Evolutionary conservation across 768 basidiomycete genomes (phyloP).

Genomic region (Kondoa malvinella): DNA sequence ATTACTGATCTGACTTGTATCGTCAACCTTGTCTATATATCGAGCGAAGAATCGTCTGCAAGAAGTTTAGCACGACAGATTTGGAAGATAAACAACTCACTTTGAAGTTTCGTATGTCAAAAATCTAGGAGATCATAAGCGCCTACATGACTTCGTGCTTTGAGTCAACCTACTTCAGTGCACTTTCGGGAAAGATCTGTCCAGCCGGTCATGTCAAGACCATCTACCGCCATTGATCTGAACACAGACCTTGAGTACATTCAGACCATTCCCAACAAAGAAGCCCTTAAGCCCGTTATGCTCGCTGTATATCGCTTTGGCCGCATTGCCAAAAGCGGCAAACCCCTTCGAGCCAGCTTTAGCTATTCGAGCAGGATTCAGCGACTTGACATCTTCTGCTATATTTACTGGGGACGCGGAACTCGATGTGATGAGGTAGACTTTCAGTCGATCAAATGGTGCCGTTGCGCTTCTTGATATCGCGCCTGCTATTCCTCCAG

Average conservation of each 20-base stretch:
- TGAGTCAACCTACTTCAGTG: not conserved
- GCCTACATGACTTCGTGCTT: constrained; percentile 6
- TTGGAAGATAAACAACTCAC: constrained; percentile 73
- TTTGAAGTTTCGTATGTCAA: not conserved
- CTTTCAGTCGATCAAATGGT: constrained; percentile 88
- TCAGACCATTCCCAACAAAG: constrained; percentile 87
- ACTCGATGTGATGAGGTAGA: constrained; percentile 69
- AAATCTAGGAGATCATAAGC: not conserved
- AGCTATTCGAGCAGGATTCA: not conserved
- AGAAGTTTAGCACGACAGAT: constrained; percentile 88
- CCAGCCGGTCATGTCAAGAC: not conserved
- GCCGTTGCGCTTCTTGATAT: constrained; percentile 93
- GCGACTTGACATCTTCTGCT: not conserved
- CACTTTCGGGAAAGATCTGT: not conserved
- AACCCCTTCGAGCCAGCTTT: constrained; percentile 16
- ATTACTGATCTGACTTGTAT: constrained; percentile 63
- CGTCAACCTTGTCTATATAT: constrained; percentile 75
- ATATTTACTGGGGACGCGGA: constrained; percentile 2
- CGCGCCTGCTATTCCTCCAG: constrained; percentile 82
- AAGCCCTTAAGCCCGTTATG: constrained; percentile 57
- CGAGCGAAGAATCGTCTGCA: constrained; percentile 86
- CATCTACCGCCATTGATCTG: constrained; percentile 36
- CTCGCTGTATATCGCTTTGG: constrained; percentile 67
- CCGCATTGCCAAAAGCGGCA: constrained; percentile 50
- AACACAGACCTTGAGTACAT: constrained; percentile 76